Evolutionary conservation across 2,329 filamentous ascomycete species (phyloP), one percentile per base, ranked within the genome.

Genomic region (Fonsecaea multimorphosa): DNA sequence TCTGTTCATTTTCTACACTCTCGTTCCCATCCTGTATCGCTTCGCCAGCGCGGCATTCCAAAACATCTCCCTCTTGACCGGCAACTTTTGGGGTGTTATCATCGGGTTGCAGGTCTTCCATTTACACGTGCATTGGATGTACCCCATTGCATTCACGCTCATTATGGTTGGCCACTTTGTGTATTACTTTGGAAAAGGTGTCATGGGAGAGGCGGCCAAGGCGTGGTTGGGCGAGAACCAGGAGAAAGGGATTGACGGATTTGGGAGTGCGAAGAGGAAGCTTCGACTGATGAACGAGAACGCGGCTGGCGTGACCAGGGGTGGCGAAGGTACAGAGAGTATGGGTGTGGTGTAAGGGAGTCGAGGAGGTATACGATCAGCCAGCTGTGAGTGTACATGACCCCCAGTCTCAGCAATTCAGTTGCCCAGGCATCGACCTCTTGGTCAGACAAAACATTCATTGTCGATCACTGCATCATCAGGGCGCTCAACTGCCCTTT

Each of bases 81-180:
- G 89, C 73, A 97, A 96, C 80, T 98, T 98, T 81, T 99, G 95
- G 95, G 93, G 93, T 70, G 90, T 96, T 68, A 90, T 96, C 71
- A 94, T 99, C 72, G 95, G 95, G 57, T 87, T 96, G 72, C 86
- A 89, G 76, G 91, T 98, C 56, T 96, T 99, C 74, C 87, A 89
- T 52, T 86, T 91, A 72, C 79, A 79, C 46, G 87, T 99, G 64
- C 91, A 97, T 80, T 97, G 87, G 84, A 85, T 97, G 80, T 99
- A 99, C 79, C 94, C 95, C 4, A 91, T 97, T 75, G 94, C 95
- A 12, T 99, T 99, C 77, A 91, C 96, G 9, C 84, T 93, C 71
- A 98, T 99, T 77, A 88, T 99, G 71, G 61, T 93, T 31, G 94
- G 95, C 0, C 86, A 97, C 72, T 83, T 93, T 56, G 84, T 92